Conservation (phyloP, 2,329 filamentous ascomycete genomes). For the Fusarium luffae region DNA sequence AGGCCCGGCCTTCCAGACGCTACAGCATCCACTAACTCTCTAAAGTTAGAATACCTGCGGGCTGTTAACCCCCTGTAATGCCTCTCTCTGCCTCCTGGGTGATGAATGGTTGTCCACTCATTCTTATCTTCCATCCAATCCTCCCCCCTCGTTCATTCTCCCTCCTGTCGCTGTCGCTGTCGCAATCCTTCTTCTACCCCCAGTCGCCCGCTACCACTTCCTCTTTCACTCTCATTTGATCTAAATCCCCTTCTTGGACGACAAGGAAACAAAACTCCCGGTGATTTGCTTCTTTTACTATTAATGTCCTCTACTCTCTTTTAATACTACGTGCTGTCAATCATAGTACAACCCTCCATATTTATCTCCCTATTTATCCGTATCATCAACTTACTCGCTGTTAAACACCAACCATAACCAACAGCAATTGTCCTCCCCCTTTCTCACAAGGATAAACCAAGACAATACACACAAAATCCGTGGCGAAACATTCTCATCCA, state of each 20-base stretch:
- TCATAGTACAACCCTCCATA: not conserved
- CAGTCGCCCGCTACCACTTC: conserved; percentile 40
- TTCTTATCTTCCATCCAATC: conserved; percentile 36
- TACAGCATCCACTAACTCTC: conserved; percentile 30
- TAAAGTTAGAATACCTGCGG: conserved; percentile 26
- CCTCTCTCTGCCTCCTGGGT: conserved; percentile 5
- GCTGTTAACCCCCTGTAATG: conserved; percentile 10
- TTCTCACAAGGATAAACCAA: conserved; percentile 23
- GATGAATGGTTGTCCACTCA: conserved; percentile 2
- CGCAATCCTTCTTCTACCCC: conserved; percentile 42
- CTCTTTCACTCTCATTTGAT: conserved; percentile 43
- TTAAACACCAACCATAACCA: conserved; percentile 16
- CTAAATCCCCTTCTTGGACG: conserved; percentile 43
- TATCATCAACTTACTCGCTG: not conserved
- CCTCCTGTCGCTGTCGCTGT: conserved; percentile 13
- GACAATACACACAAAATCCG: conserved; percentile 23
- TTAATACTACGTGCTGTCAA: conserved; percentile 28
- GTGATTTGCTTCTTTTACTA: conserved; percentile 41
- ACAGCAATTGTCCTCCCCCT: conserved; percentile 28
- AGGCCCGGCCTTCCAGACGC: conserved; percentile 18
- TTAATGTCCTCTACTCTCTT: conserved; percentile 41
- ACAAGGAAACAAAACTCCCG: conserved; percentile 44
- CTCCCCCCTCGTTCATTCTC: conserved; percentile 33
- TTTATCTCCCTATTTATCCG: not conserved
- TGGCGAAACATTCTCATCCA: conserved; percentile 25